Evolutionary conservation across 192 early-diverging fungal species (phyloP), one percentile per base, ranked within the genome.

Genomic region (Gonapodya prolifera): DNA sequence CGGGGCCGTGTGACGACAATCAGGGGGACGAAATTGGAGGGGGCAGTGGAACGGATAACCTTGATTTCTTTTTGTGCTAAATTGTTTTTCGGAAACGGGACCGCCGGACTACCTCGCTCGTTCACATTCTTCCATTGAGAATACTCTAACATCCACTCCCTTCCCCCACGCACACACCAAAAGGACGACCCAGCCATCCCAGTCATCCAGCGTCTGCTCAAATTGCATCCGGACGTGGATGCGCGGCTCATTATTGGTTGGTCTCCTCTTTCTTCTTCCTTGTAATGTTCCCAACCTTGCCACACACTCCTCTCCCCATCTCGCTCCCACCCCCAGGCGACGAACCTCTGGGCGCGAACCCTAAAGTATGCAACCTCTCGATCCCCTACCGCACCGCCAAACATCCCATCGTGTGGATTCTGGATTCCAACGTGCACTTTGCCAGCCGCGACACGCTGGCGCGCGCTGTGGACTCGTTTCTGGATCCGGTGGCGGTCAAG

Each of bases 301-400:
- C 13, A n/a, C n/a, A n/a, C n/a, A n/a, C n/a, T n/a, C n/a, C n/a
- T n/a, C n/a, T n/a, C 45, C 8, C 45, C 45, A 23, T 16, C 8
- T 16, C 45, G 8, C 45, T 23, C 8, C 45, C 45, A 16, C 45
- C 45, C 23, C 45, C 45, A 61, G 92, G 90, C 33, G 89, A 89
- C 69, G 79, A 86, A 35, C 80, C 86, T 45, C 90, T 94, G 0
- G 96, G 95, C 35, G 90, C 92, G 71, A 99, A 99, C 82, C 97
- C 97, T 23, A 99, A 99, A 83, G 91, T 98, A 79, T 95, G 95
- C 85, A 96, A 96, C 86, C 86, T 99, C 87, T 81, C 96, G 29
- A 88, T 90, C 71, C 91, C 92, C 2, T 97, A 94, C 81, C 85
- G 90, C 36, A 82, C 83, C 29, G 89, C 92, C 2, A 89, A 91